Base-by-base conservation (phyloP, 768 basidiomycete genomes). In the Rhizopogon vesiculosus region DNA sequence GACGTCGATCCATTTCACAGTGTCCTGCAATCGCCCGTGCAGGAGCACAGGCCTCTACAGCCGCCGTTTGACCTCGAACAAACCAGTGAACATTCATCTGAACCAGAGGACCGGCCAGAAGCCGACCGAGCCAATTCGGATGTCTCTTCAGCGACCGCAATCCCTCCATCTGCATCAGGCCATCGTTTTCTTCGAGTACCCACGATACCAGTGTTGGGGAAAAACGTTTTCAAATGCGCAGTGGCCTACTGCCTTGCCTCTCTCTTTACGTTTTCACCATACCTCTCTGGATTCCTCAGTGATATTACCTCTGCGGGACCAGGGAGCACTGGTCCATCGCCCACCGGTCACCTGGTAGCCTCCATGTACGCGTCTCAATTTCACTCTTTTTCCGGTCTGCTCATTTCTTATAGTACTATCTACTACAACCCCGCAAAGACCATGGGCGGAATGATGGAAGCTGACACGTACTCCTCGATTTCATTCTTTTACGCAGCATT, bases 401-500 rank as follows among this genome's bases (percentile, higher is more conserved):
- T 46, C 50, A 41, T 38, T 51, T 31, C 54, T 45, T 38, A 35
- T 61, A 87, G 90, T 56, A 83, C 83, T 5, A 89, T 91, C 0
- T 94, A 98, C 70, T 98, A 85, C 69, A 93, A 95, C 62, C 96
- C 96, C 4, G 94, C 94, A 28, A 94, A 96, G 65, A 94, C 93
- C 0, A 74, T 89, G 5, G 97, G 96, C 5, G 89, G 81, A 0
- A 98, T 98, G 94, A 69, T 96, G 42, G 92, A 98, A 66, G 92
- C 95, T 9, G 86, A 93, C 62, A 72, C 89, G 6, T 94, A 81
- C 69, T 97, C 91, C 65, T 61, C 89, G 35, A 72, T 84, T 62
- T 85, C 86, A 1, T 74, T 91, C 42, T 46, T 87, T 0, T 89
- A 89, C 59, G 80, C 93, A 3, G 78, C 87, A 0, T 71, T 87